Evolutionary conservation across 768 basidiomycete genomes (phyloP).

Genomic region (Amanita pseudoporphyria): DNA sequence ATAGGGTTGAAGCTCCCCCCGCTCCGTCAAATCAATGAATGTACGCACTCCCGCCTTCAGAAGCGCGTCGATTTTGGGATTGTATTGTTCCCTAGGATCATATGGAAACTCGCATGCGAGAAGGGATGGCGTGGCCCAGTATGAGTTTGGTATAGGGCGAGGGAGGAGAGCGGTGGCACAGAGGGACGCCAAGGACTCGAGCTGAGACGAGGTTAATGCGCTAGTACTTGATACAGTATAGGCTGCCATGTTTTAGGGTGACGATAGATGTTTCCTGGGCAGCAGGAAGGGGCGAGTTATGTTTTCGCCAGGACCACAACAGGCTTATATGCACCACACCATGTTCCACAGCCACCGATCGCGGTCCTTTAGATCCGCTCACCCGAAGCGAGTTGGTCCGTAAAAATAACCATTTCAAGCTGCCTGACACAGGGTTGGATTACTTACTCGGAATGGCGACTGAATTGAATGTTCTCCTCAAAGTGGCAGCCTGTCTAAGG

Average conservation of each 20-base stretch:
- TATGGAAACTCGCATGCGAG: conserved; percentile 81
- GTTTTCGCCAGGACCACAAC: background rate
- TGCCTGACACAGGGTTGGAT: background rate
- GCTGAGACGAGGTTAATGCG: background rate
- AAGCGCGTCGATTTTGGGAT: conserved; percentile 66
- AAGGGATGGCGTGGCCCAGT: conserved; percentile 69
- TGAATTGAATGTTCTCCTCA: too few species aligned
- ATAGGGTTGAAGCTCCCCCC: conserved; percentile 67
- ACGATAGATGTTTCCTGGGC: background rate
- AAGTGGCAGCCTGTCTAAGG: too few species aligned
- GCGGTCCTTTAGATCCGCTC: background rate
- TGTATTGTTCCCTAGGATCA: conserved; percentile 44
- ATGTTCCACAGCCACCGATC: background rate
- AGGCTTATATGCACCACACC: background rate
- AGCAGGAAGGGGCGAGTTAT: background rate
- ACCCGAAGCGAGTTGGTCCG: background rate
- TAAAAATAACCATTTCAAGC: background rate
- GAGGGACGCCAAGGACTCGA: background rate
- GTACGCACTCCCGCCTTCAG: conserved; percentile 67
- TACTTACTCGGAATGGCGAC: too few species aligned
- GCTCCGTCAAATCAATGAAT: conserved; percentile 79
- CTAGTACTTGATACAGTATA: background rate
- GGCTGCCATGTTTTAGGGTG: background rate
- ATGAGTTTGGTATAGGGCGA: conserved; percentile 75
- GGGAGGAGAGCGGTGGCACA: conserved; percentile 10